Percentiles rank a stretch among this genome's conserved stretches.
Conservation (phyloP, 2,329 filamentous ascomycete species). For the Coniochaeta hoffmannii region DNA sequence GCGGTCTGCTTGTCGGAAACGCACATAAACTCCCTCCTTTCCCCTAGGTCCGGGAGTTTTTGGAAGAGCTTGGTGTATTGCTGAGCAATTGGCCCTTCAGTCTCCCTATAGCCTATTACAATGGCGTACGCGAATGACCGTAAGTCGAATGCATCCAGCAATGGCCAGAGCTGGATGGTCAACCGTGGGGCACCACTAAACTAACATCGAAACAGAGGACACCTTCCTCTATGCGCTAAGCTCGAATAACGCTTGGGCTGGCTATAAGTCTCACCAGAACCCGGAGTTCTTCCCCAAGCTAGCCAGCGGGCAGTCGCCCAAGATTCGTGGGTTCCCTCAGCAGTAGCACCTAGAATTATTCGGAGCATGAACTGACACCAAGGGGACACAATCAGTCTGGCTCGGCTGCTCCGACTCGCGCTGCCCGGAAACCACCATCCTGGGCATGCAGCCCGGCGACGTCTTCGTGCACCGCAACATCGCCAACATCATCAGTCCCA, state of each 20-base stretch:
- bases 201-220: constrained; percentile 33
- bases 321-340: constrained; percentile 39
- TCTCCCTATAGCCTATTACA: not conserved
- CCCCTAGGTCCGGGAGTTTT: not conserved
- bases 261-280: constrained; percentile 55
- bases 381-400: constrained; percentile 52
- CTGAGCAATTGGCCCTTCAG: not conserved
- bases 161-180: no score
- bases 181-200: no score
- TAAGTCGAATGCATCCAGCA: not conserved
- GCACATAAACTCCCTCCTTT: no score
- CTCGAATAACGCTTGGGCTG: constrained; percentile 65
- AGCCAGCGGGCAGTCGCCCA: constrained; percentile 58
- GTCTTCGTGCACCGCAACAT: constrained; percentile 90
- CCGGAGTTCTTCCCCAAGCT: constrained; percentile 65
- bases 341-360: not conserved
- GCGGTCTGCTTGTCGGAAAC: no score
- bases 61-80: not conserved
- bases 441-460: constrained; percentile 72
- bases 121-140: constrained; percentile 4
- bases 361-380: not conserved
- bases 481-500: constrained; percentile 70
- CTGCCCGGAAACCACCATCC: constrained; percentile 74
- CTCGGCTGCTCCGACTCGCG: constrained; percentile 83
- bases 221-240: constrained; percentile 55